A percentile compares a stretch with the other conserved stretches of the same genome.
These are phyloP conservation scores for Suhomyces prunicola DNA, from an alignment of 805 yeast genomes.

Conservation along the genomic window DNA sequence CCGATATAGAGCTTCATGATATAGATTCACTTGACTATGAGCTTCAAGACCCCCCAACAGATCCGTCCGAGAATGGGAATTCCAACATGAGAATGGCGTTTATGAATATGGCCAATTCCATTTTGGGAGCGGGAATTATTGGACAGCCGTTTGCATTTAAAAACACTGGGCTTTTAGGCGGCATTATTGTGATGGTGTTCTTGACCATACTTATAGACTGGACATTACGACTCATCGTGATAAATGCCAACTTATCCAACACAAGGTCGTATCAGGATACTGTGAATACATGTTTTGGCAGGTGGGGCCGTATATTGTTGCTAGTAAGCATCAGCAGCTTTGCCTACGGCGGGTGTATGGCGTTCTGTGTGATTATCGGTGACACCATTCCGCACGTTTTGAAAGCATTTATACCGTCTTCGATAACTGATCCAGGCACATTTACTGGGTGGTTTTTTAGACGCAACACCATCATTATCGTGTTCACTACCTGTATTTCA, in stretches of 20 bases:
- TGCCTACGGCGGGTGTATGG: conserved; percentile 93
- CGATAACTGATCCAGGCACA: conserved; percentile 27
- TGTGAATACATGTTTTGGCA: conserved; percentile 76
- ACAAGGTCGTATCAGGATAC: conserved; percentile 81
- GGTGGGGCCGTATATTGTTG: conserved; percentile 61
- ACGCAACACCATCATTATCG: conserved; percentile 66
- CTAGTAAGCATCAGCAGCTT: conserved; percentile 78
- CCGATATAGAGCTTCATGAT: conserved; percentile 16
- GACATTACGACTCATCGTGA: conserved; percentile 76
- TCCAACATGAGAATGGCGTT: conserved; percentile 75
- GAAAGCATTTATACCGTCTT: conserved; percentile 55
- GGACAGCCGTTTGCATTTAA: conserved; percentile 89
- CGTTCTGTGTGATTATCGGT: conserved; percentile 91
- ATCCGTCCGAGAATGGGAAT: conserved; percentile 21
- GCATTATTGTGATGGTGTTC: conserved; percentile 55
- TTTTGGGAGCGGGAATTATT: conserved; percentile 92
- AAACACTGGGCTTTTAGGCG: conserved; percentile 77
- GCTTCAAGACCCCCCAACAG: conserved; percentile 1
- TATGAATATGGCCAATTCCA: conserved; percentile 95
- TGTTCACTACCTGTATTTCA: conserved; percentile 70
- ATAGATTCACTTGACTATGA: conserved; percentile 17
- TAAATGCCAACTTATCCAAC: conserved; percentile 76
- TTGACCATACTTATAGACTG: conserved; percentile 80
- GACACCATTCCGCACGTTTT: conserved; percentile 92
- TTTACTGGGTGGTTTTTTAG: conserved; percentile 51